These are phyloP conservation scores for Aspergillus carlsbadensis DNA, from an alignment of 495 filamentous ascomycete genomes.

Conservation along the genomic window DNA sequence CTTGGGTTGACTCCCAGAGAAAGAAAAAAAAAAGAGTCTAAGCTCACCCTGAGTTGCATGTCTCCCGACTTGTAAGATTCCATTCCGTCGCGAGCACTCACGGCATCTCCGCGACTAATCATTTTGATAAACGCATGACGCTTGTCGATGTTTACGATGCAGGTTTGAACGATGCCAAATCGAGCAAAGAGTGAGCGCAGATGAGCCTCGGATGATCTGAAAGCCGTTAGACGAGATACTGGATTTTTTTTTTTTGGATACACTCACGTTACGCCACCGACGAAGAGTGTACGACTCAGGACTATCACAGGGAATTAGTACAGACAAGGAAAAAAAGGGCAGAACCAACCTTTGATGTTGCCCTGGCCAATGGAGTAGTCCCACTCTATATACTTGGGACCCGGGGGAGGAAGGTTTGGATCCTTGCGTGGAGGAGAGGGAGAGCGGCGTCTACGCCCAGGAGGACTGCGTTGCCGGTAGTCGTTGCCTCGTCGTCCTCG, in stretches of 20 bases:
- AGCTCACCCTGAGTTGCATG: conserved; percentile 74
- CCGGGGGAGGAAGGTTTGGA: conserved; percentile 53
- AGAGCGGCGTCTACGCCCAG: conserved; percentile 59
- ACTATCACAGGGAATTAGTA: conserved; percentile 51
- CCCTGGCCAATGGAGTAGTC: conserved; percentile 70
- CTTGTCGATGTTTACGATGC: conserved; percentile 96
- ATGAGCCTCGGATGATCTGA: conserved; percentile 74
- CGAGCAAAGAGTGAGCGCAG: conserved; percentile 73
- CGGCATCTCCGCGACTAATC: conserved; percentile 81
- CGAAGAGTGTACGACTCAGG: conserved; percentile 90
- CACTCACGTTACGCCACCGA: conserved; percentile 90
- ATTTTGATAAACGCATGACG: conserved; percentile 99
- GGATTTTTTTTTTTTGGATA: no score
- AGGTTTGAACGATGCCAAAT: conserved; percentile 88
- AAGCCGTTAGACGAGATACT: conserved; percentile 15
- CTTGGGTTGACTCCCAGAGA: no score
- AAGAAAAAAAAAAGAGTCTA: background rate
- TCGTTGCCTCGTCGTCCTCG: conserved; percentile 58
- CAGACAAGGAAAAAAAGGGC: background rate
- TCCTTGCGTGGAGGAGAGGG: conserved; percentile 54
- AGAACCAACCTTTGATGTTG: conserved; percentile 71
- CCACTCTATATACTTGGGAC: conserved; percentile 77
- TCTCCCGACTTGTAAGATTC: conserved; percentile 71
- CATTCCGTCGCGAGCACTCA: conserved; percentile 86
- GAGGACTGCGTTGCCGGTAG: conserved; percentile 84